Percentiles rank a stretch among this genome's conserved stretches.
Evolutionary conservation across 2,329 filamentous ascomycete genomes (phyloP).

Genomic region (Paecilomyces formosus): DNA sequence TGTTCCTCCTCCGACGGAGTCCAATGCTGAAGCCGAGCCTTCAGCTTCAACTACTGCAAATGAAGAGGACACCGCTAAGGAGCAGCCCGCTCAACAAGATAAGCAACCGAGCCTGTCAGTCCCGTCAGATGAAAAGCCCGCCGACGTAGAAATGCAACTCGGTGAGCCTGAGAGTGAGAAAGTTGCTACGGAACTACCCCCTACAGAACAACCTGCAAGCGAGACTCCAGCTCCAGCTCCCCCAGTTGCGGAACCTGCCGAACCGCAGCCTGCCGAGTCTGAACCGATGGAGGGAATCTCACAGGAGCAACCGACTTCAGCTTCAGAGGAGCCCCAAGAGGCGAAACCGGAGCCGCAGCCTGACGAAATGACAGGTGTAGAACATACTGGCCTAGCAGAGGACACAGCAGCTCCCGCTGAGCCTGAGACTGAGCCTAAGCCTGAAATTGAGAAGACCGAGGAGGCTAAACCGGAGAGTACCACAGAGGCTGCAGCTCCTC

Average conservation of each 20-base stretch:
- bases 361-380: not conserved
- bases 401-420: constrained; percentile 1
- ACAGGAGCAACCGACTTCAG: not conserved
- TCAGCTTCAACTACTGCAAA: not conserved
- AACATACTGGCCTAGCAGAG: not conserved
- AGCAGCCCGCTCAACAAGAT: not conserved
- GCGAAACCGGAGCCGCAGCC: constrained; percentile 4
- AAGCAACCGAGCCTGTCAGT: not conserved
- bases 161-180: not conserved
- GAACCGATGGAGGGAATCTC: not conserved
- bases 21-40: constrained; percentile 5
- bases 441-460: constrained; percentile 2
- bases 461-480: not conserved
- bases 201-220: constrained; percentile 1
- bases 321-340: constrained; percentile 6
- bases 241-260: not conserved
- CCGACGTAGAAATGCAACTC: not conserved
- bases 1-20: constrained; percentile 12
- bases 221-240: not conserved
- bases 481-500: not conserved
- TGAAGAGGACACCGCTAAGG: not conserved
- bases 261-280: not conserved
- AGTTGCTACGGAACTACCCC: not conserved
- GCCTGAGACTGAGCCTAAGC: constrained; percentile 1
- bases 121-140: not conserved